Evolutionary conservation across 768 basidiomycete genomes (phyloP).

Genomic region (Asterophora lycoperdoides): DNA sequence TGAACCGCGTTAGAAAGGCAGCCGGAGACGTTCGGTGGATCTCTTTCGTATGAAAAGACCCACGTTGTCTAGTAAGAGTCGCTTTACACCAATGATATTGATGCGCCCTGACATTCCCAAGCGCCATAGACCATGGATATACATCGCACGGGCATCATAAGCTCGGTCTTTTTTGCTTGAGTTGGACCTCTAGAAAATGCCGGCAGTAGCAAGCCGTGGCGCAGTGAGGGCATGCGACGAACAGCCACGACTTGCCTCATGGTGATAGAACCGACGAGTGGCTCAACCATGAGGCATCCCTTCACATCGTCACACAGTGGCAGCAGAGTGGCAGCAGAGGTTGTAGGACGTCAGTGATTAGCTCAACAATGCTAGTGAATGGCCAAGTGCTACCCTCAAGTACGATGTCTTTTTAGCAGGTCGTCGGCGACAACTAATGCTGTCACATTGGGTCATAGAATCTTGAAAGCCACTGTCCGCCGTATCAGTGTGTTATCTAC

Average conservation of each 20-base stretch:
- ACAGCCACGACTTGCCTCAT: slow-evolving; percentile 1
- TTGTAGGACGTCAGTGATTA: not conserved
- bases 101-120: not conserved
- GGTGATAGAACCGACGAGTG: not conserved
- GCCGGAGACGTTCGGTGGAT: slow-evolving; percentile 55
- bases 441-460: not conserved
- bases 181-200: not conserved
- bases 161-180: not conserved
- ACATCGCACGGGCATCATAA: not conserved
- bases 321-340: too few relatives aligned
- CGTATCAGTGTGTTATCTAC: not conserved
- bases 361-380: too few relatives aligned
- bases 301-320: not conserved
- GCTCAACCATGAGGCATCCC: not conserved
- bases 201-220: not conserved
- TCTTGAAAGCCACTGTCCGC: not conserved
- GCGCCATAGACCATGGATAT: not conserved
- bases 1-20: slow-evolving; percentile 92
- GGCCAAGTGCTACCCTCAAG: too few relatives aligned
- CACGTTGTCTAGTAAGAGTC: not conserved
- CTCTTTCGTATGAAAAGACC: slow-evolving; percentile 10
- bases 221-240: not conserved
- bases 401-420: not conserved
- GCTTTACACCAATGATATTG: not conserved
- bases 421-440: not conserved